phyloP scores from a whole-genome alignment of 768 basidiomycete genomes.

The Rickenella mellea region DNA sequence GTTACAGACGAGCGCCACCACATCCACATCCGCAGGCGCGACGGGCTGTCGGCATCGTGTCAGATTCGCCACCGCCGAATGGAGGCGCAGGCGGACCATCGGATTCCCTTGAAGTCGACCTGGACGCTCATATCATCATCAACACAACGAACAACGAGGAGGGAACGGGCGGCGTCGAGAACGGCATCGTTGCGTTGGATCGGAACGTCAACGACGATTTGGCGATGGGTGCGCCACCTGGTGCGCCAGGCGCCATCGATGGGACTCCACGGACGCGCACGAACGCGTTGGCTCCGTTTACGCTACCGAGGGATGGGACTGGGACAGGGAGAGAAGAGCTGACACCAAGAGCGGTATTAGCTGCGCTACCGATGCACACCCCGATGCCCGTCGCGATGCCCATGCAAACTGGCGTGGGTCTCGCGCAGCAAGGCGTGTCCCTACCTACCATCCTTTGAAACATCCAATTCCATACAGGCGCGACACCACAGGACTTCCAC shows the following conservation, averaged over 20 bases:
- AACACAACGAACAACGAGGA: constrained; percentile 22
- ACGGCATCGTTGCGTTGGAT: constrained; percentile 67
- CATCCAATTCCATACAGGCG: too few species aligned
- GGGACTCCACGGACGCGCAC: constrained; percentile 15
- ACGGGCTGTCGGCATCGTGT: constrained; percentile 39
- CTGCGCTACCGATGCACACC: not conserved
- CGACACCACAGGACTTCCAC: too few species aligned
- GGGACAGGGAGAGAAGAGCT: constrained; percentile 6
- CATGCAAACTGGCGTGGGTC: not conserved
- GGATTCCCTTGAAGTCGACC: constrained; percentile 24
- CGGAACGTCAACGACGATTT: constrained; percentile 67
- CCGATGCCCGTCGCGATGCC: not conserved
- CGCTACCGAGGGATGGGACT: constrained; percentile 8
- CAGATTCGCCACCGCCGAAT: constrained; percentile 21
- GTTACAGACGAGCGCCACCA: constrained; percentile 8
- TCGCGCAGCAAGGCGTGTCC: too few species aligned
- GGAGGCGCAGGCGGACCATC: constrained; percentile 18
- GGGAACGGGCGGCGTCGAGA: constrained; percentile 28
- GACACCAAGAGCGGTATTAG: constrained; percentile 7
- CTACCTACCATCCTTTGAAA: too few species aligned
- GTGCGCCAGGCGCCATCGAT: constrained; percentile 75
- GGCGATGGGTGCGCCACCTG: constrained; percentile 84
- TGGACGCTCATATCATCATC: constrained; percentile 44
- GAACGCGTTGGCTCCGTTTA: too few species aligned
- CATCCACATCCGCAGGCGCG: constrained; percentile 22